A percentile compares a stretch with the other conserved stretches of the same genome.
These are phyloP conservation scores for Wickerhamiella spandovensis DNA, from an alignment of 805 yeast genomes.

Conservation along the genomic window DNA sequence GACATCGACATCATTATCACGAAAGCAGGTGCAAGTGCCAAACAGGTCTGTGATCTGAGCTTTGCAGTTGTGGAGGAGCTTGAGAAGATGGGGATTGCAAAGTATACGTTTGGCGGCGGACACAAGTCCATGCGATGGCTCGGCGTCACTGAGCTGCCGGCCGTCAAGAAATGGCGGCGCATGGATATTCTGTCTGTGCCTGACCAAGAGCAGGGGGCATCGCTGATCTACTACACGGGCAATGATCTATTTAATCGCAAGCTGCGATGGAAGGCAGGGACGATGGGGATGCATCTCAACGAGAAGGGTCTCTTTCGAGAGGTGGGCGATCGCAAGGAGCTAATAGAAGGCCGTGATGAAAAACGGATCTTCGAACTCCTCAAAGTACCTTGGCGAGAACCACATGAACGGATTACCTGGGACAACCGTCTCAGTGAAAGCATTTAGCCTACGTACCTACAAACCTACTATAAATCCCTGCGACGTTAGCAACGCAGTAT, in stretches of 20 bases:
- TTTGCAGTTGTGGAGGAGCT: conserved; percentile 14
- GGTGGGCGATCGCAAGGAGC: conserved; percentile 6
- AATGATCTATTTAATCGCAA: conserved; percentile 38
- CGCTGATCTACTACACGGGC: conserved; percentile 42
- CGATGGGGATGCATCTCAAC: conserved; percentile 29
- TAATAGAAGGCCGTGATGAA: conserved; percentile 35
- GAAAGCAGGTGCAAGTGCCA: conserved; percentile 20
- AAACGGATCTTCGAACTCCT: conserved; percentile 32
- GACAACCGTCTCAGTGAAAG: not conserved
- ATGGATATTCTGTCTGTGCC: conserved; percentile 39
- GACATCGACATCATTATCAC: conserved; percentile 42
- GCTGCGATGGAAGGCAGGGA: conserved; percentile 31
- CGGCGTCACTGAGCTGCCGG: conserved; percentile 23
- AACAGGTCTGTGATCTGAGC: conserved; percentile 17
- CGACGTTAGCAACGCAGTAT: too few relatives aligned
- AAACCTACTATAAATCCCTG: too few relatives aligned
- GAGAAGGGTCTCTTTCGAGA: conserved; percentile 31
- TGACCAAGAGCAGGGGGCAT: conserved; percentile 33
- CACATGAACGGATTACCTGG: conserved; percentile 21
- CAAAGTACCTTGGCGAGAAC: conserved; percentile 28
- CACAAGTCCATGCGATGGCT: conserved; percentile 21
- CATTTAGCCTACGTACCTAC: too few relatives aligned
- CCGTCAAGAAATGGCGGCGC: conserved; percentile 32
- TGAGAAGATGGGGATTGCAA: conserved; percentile 26
- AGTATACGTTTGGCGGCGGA: conserved; percentile 20